These are phyloP conservation scores for Paradendryphiella salina DNA, from an alignment of 2,329 filamentous ascomycete genomes.

Conservation along the genomic window DNA sequence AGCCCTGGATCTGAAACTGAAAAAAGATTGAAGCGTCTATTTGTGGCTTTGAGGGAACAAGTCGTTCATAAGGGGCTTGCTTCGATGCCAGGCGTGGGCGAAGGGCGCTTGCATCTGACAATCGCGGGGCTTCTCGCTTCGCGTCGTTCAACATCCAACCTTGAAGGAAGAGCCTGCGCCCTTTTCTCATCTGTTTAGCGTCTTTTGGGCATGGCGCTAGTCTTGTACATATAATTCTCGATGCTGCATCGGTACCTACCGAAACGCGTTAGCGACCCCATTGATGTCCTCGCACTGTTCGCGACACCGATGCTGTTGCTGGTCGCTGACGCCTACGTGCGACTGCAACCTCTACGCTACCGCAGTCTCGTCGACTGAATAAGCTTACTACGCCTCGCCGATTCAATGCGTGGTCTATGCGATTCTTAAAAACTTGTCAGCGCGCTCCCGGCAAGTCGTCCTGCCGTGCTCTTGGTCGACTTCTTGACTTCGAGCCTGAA, in stretches of 20 bases:
- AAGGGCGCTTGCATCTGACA: slow-evolving; percentile 7
- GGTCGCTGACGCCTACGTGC: not conserved
- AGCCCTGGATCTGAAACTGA: not conserved
- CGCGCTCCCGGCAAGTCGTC: not conserved
- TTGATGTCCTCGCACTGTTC: not conserved
- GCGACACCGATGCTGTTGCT: not conserved
- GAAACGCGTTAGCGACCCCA: no score
- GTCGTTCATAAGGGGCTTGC: not conserved
- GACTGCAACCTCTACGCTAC: not conserved
- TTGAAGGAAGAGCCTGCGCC: slow-evolving; percentile 4
- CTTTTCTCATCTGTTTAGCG: not conserved
- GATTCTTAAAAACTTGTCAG: not conserved
- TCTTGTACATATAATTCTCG: not conserved
- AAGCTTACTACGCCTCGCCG: slow-evolving; percentile 18
- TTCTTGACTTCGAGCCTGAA: slow-evolving; percentile 17
- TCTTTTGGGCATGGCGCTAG: not conserved
- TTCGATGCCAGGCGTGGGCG: not conserved
- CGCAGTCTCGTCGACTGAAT: slow-evolving; percentile 4
- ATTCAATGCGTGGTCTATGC: not conserved
- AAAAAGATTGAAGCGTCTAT: not conserved
- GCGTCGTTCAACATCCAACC: not conserved
- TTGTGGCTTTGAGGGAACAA: not conserved
- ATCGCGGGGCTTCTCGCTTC: slow-evolving; percentile 4
- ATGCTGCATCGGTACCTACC: not conserved
- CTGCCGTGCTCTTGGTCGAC: slow-evolving; percentile 8